Base-by-base conservation (phyloP, 2,329 filamentous ascomycete species). In the Trichothecium roseum region DNA sequence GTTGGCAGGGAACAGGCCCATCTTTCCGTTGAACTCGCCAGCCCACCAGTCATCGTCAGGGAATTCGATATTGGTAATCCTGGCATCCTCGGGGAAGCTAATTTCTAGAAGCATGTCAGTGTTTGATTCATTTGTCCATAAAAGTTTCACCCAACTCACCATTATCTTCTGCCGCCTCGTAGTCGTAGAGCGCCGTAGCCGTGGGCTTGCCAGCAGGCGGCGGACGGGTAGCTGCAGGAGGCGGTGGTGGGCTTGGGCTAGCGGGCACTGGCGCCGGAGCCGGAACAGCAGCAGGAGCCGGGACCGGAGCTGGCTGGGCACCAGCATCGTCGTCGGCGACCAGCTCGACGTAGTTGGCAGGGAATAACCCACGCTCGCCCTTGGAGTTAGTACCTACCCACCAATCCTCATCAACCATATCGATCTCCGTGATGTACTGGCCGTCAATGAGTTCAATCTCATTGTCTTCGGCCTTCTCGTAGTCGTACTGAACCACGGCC, bases 41-140 rank as follows among this genome's bases (percentile, higher is more conserved):
- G 89, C 83, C 91, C 91, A 98, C 91, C 91, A 98, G 55, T 98
- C 91, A 45, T 96, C 89, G 50, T 96, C 91, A 3, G 91, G 91
- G 60, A 96, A 96, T 65, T 95, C 85, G 44, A 98, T 66, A 52
- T 82, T 73, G 18, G 74, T 82, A 48, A 98, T 81, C 43, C 68
- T 86, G 28, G 84, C 89, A 20, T 83, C 81, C 51, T 98, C 91
- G 3, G 86, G 85, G 65, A 98, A 98, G 55, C 81, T 87, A 43
- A 78, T 52, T 47, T 78, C 73, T 78, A 48, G 34, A 20, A 18
- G 77, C 65, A 47, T 51, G 50, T 50, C 41, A 52, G 49, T 41
- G 37, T 28, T n/a, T 27, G 15, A 20, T 15, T 26, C 16, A 3
- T 14, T 4, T 14, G 9, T 24, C 20, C 20, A 27, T 3, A 6